Evolutionary conservation across 2,329 filamentous ascomycete genomes (phyloP), one percentile per base, ranked within the genome.

Genomic region (Pestalotiopsis sp.): DNA sequence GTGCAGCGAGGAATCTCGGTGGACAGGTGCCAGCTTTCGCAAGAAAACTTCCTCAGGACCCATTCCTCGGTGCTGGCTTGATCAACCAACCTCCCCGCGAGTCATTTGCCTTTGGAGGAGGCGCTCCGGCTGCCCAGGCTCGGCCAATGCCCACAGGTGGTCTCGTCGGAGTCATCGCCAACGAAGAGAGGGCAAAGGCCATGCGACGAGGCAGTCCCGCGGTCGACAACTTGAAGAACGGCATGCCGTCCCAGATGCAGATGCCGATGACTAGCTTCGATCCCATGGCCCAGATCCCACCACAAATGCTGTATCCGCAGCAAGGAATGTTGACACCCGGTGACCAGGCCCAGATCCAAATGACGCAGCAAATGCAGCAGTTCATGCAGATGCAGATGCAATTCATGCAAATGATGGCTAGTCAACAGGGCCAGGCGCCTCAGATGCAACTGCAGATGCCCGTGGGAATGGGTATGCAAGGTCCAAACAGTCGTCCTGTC

Each of bases 331-430:
- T 91, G 59, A 87, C 87, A 17, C 83, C 90, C 2, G 88, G 87
- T 25, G 91, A 94, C 70, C 91, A 93, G 77, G 90, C 91, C 36
- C 92, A 95, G 74, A 86, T 95, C 57, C 91, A 95, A 73, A 92
- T 96, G 86, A 91, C 88, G 6, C 91, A 94, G 76, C 92, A 95
- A 76, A 95, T 95, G 93, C 87, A 89, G 68, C 91, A 93, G 75
- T 94, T 95, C 81, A 94, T 95, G 92, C 92, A 94, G 77, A 94
- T 96, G 91, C 94, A 97, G 78, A 95, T 97, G 92, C 93, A 97
- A 77, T 94, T 94, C 81, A 95, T 97, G 92, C 92, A 95, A 75
- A 92, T 94, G 89, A 92, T 93, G 87, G 85, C 85, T 0, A 73
- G 77, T 13, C 81, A 80, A 64, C 82, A 82, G 70, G 77, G 78